Conservation (phyloP, 345 rosid genomes). For the Zanthoxylum bungeanum region DNA sequence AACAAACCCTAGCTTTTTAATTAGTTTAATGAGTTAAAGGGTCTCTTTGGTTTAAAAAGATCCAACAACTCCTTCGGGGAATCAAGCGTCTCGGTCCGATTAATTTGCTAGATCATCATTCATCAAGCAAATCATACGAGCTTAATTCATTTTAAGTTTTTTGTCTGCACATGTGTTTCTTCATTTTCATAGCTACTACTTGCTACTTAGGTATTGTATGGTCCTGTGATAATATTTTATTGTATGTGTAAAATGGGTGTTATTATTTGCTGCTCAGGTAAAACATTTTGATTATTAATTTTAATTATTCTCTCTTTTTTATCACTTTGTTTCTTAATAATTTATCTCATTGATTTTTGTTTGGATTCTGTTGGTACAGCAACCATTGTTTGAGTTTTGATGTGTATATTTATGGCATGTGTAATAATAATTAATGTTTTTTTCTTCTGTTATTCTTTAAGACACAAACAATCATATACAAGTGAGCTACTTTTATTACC, state of each 20-base stretch:
- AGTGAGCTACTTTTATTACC: not conserved
- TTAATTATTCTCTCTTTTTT: not conserved
- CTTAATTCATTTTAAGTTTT: not conserved
- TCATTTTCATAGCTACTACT: not conserved
- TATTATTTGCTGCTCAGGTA: not conserved
- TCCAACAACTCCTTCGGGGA: constrained; percentile 38
- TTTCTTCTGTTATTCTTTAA: constrained; percentile 7
- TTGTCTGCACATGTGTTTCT: not conserved
- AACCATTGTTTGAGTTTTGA: not conserved
- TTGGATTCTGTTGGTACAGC: constrained; percentile 5
- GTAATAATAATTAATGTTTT: constrained; percentile 8
- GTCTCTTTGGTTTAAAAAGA: constrained; percentile 18
- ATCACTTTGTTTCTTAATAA: no score
- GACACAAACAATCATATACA: constrained; percentile 3
- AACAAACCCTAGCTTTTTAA: constrained; percentile 17
- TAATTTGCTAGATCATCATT: constrained; percentile 24
- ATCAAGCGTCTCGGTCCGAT: constrained; percentile 68
- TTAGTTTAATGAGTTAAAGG: constrained; percentile 17
- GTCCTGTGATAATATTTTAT: not conserved
- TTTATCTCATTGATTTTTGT: not conserved
- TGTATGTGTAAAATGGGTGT: not conserved
- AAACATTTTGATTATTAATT: not conserved
- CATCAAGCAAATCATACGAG: constrained; percentile 26
- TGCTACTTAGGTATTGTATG: not conserved
- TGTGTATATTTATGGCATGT: not conserved